Conservation (phyloP, 495 filamentous ascomycete genomes). For the Xylaria venustula region DNA sequence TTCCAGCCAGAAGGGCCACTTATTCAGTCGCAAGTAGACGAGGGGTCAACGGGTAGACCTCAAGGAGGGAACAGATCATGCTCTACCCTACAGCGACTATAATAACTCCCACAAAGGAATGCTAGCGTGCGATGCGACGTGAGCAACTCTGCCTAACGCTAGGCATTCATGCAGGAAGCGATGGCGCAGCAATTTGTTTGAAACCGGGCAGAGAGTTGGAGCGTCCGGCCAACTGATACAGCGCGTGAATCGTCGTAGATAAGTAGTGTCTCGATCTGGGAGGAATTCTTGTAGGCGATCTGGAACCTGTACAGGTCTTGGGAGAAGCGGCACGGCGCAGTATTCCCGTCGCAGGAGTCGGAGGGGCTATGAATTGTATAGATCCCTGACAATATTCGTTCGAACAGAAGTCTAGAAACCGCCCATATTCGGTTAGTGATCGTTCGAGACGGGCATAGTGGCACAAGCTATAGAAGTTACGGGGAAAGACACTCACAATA, state of each 20-base stretch:
- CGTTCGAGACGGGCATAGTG: not conserved
- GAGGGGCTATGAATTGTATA: not conserved
- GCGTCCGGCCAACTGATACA: not conserved
- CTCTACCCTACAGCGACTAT: constrained; percentile 2
- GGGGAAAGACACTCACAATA: constrained; percentile 7
- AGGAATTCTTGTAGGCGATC: not conserved
- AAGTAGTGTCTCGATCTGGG: not conserved
- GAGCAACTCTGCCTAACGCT: not conserved
- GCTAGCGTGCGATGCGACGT: not conserved
- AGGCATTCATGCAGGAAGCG: constrained; percentile 6
- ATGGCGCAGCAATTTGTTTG: not conserved
- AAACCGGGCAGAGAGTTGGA: not conserved
- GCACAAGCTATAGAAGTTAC: not conserved
- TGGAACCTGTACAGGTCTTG: not conserved
- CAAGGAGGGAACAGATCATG: constrained; percentile 6
- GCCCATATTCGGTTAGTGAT: constrained; percentile 6
- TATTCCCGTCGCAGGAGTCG: not conserved
- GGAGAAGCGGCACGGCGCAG: not conserved
- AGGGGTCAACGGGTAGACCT: constrained; percentile 2
- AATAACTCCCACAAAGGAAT: not conserved
- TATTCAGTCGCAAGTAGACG: not conserved
- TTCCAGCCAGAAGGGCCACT: not conserved
- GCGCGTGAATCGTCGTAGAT: not conserved
- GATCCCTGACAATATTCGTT: constrained; percentile 1
- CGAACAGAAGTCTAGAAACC: constrained; percentile 2